phyloP scores from a whole-genome alignment of 2,329 filamentous ascomycete species.

The Ceratocystis colombiana region DNA sequence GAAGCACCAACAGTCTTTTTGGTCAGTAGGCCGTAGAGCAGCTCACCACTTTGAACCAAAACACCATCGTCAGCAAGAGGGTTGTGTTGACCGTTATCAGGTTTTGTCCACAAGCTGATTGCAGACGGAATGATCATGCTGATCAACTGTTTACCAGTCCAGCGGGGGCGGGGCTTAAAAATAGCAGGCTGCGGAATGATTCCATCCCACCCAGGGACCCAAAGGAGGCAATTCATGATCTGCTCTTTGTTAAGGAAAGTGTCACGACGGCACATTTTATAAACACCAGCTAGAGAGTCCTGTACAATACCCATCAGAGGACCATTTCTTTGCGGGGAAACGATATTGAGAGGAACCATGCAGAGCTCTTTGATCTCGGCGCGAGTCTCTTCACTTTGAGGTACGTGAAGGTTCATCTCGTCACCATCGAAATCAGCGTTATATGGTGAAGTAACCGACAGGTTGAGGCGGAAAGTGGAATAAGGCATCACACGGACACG shows the following conservation, averaged over 20 bases:
- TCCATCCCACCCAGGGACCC: constrained; percentile 97
- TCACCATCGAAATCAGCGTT: constrained; percentile 99
- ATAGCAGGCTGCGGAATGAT: constrained; percentile 90
- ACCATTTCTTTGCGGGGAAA: constrained; percentile 92
- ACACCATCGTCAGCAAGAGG: constrained; percentile 68
- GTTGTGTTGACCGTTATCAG: constrained; percentile 47
- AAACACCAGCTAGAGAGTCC: constrained; percentile 89
- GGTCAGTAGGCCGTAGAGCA: constrained; percentile 80
- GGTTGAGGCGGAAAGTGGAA: constrained; percentile 93
- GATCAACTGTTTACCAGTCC: constrained; percentile 97
- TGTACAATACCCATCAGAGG: constrained; percentile 99
- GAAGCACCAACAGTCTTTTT: constrained; percentile 93
- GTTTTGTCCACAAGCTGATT: constrained; percentile 65
- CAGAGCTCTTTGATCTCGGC: constrained; percentile 91
- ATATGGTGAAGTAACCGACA: constrained; percentile 96
- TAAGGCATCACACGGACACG: constrained; percentile 96
- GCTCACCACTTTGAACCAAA: constrained; percentile 73
- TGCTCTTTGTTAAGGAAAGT: constrained; percentile 81
- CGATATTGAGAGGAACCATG: constrained; percentile 96
- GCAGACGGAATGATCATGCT: constrained; percentile 84
- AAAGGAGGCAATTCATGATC: constrained; percentile 94
- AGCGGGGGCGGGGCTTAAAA: constrained; percentile 78
- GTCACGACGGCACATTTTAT: constrained; percentile 92
- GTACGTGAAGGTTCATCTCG: constrained; percentile 99
- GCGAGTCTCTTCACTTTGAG: constrained; percentile 91